Percentiles rank a stretch among this genome's conserved stretches.
phyloP scores from a whole-genome alignment of 2,329 filamentous ascomycete genomes.

The Keithomyces neogunnii region DNA sequence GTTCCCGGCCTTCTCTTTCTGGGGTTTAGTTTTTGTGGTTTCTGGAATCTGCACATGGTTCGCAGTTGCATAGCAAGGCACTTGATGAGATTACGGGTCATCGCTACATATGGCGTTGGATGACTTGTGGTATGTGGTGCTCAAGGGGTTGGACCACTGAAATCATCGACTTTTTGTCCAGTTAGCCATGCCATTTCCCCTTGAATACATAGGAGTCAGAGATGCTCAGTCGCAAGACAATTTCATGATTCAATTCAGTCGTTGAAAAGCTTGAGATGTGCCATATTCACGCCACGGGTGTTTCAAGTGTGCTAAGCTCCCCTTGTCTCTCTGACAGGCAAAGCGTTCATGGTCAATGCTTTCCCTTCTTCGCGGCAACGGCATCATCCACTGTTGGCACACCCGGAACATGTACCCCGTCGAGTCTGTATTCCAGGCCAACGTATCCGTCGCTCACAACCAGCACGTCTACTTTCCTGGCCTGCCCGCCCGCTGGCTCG shows the following conservation, averaged over 20 bases:
- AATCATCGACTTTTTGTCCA: background rate
- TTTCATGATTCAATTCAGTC: background rate
- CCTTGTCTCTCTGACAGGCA: too few species aligned
- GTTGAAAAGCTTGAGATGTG: background rate
- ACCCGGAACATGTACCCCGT: conserved; percentile 43
- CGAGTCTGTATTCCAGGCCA: conserved; percentile 52
- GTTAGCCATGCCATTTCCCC: background rate
- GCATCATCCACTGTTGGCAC: conserved; percentile 39
- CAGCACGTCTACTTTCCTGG: conserved; percentile 60
- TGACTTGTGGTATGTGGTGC: background rate
- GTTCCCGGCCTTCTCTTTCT: too few species aligned
- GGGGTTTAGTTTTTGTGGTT: too few species aligned
- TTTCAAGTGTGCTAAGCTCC: too few species aligned
- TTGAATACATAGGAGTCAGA: background rate
- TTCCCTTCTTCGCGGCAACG: conserved; percentile 28
- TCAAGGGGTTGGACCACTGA: background rate
- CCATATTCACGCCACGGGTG: too few species aligned
- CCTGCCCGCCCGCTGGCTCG: conserved; percentile 31
- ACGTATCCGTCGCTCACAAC: conserved; percentile 85
- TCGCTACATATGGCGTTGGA: background rate
- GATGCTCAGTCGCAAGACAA: background rate
- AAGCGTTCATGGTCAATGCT: too few species aligned
- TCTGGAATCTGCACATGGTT: background rate
- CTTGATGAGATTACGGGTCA: background rate
- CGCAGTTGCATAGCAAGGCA: background rate